Evolutionary conservation across 2,329 filamentous ascomycete genomes (phyloP).

Genomic region (Metarhizium humberi): DNA sequence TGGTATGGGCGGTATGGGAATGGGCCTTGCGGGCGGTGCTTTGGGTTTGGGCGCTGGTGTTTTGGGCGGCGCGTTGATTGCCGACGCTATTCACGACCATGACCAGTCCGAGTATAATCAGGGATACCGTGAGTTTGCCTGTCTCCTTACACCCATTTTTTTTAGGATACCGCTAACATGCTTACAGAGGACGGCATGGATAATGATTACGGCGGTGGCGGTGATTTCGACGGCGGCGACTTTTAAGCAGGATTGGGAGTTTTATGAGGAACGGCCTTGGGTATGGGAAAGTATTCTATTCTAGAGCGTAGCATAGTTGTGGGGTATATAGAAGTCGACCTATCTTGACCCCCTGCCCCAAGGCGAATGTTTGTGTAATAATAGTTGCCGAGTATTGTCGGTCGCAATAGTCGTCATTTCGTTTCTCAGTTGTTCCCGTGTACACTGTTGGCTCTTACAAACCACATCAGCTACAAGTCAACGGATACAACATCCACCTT

Average conservation of each 20-base stretch:
- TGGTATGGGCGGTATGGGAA: slow-evolving; percentile 21
- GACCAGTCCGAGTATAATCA: slow-evolving; percentile 47
- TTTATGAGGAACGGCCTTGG: background rate
- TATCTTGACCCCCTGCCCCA: too few relatives aligned
- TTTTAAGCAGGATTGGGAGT: slow-evolving; percentile 6
- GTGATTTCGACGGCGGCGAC: slow-evolving; percentile 17
- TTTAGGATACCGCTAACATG: slow-evolving; percentile 9
- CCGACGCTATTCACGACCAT: slow-evolving; percentile 54
- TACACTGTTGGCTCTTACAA: too few relatives aligned
- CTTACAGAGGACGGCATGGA: slow-evolving; percentile 20
- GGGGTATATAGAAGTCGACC: background rate
- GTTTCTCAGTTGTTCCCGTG: too few relatives aligned
- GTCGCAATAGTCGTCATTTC: too few relatives aligned
- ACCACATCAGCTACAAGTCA: too few relatives aligned
- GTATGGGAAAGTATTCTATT: slow-evolving; percentile 1
- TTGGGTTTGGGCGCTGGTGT: slow-evolving; percentile 75
- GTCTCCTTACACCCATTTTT: background rate
- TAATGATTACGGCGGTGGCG: slow-evolving; percentile 4
- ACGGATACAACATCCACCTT: too few relatives aligned
- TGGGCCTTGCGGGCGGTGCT: slow-evolving; percentile 67
- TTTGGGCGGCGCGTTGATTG: slow-evolving; percentile 66
- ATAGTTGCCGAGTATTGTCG: too few relatives aligned
- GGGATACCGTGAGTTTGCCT: slow-evolving; percentile 28
- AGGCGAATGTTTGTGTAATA: too few relatives aligned
- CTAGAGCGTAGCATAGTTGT: background rate